These are phyloP conservation scores for Aspergillus thermomutatus DNA, from an alignment of 2,329 filamentous ascomycete genomes.

Conservation along the genomic window DNA sequence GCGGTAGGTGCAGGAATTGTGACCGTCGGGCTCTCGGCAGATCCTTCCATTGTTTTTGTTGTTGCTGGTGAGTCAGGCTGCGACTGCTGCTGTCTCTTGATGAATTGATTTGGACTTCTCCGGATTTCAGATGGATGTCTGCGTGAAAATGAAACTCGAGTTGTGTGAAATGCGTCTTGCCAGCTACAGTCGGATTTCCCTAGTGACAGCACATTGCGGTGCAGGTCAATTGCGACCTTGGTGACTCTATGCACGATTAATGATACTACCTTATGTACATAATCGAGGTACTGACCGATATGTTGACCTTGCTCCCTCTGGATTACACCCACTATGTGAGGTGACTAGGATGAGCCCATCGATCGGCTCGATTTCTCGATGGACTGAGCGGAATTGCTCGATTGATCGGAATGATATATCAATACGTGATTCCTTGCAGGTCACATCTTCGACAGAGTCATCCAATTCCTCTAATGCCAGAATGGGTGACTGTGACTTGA, in stretches of 20 bases:
- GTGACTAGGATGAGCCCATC: slow-evolving; percentile 14
- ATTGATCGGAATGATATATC: background rate
- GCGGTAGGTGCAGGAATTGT: background rate
- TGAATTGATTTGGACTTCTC: slow-evolving; percentile 1
- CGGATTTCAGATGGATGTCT: slow-evolving; percentile 6
- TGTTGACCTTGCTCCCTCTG: slow-evolving; percentile 15
- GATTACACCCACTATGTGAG: slow-evolving; percentile 17
- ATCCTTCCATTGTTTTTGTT: background rate
- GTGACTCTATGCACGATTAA: background rate
- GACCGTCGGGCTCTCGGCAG: background rate
- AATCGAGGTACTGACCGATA: slow-evolving; percentile 14
- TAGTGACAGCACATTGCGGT: slow-evolving; percentile 3
- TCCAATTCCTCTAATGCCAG: slow-evolving; percentile 14
- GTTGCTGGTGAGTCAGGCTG: background rate
- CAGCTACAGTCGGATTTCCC: slow-evolving; percentile 9
- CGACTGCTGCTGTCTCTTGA: background rate
- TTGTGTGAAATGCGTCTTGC: slow-evolving; percentile 15
- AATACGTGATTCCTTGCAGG: background rate
- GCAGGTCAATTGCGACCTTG: slow-evolving; percentile 5
- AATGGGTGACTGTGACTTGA: slow-evolving; percentile 10
- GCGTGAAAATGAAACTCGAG: slow-evolving; percentile 15
- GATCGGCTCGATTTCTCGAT: slow-evolving; percentile 4
- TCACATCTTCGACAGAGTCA: slow-evolving; percentile 1
- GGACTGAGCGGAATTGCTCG: background rate
- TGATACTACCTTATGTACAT: background rate